These are phyloP conservation scores for Monilinia vaccinii-corymbosi DNA, from an alignment of 2,329 filamentous ascomycete species.

Conservation along the genomic window DNA sequence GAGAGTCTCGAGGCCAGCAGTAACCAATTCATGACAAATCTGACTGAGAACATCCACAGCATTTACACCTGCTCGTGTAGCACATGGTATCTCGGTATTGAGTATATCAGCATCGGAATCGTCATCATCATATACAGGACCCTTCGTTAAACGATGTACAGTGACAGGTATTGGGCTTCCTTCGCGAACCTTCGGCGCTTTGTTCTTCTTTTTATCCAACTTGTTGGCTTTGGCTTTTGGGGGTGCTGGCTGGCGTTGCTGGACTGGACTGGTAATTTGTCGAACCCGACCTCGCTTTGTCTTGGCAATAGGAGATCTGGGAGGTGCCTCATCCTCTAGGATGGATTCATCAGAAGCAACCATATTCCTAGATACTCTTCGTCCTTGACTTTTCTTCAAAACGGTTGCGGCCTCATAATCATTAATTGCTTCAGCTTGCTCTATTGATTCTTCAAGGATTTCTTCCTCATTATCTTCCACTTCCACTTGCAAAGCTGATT, in stretches of 20 bases:
- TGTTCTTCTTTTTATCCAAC: conserved; percentile 20
- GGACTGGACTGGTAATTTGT: conserved; percentile 12
- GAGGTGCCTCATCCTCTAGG: conserved; percentile 29
- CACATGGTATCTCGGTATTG: conserved; percentile 43
- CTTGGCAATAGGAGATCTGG: conserved; percentile 1
- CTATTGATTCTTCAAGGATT: neutral
- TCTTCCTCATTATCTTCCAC: neutral
- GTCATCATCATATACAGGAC: conserved; percentile 33
- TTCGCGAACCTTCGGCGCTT: conserved; percentile 20
- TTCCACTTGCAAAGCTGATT: neutral
- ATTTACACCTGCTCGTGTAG: conserved; percentile 47
- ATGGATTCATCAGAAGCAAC: conserved; percentile 32
- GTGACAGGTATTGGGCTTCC: conserved; percentile 47
- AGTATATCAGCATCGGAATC: conserved; percentile 38
- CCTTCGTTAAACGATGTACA: conserved; percentile 50
- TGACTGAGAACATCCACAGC: conserved; percentile 53
- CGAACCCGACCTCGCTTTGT: conserved; percentile 14
- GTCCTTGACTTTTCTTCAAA: conserved; percentile 33
- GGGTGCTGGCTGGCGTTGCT: conserved; percentile 28
- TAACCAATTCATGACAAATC: conserved; percentile 51
- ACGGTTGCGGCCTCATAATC: conserved; percentile 31
- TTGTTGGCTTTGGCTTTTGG: conserved; percentile 20
- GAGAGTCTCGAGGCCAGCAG: conserved; percentile 40
- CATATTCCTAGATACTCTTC: conserved; percentile 22
- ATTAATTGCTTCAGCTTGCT: conserved; percentile 26